These are phyloP conservation scores for Pugionium dolabratum DNA, from an alignment of 345 rosid species.

Conservation along the genomic window DNA sequence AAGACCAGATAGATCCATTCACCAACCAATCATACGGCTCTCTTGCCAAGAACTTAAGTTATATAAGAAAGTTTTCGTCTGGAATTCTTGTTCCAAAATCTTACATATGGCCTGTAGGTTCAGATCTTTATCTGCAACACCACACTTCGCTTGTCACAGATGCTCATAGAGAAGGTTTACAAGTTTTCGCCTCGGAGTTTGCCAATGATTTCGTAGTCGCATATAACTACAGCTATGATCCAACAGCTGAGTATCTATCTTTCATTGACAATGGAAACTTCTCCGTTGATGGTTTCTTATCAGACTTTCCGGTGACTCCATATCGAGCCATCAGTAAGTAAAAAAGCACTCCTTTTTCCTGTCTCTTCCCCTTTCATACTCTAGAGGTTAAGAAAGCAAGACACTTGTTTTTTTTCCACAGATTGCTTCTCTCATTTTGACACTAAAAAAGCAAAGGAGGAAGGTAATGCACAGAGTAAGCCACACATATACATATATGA, in stretches of 20 bases:
- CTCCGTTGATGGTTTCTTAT: constrained; percentile 77
- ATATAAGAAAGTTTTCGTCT: constrained; percentile 69
- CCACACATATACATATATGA: constrained; percentile 7
- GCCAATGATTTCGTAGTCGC: constrained; percentile 56
- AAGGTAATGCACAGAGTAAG: constrained; percentile 27
- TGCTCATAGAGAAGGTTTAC: constrained; percentile 70
- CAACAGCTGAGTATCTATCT: constrained; percentile 53
- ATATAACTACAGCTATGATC: constrained; percentile 73
- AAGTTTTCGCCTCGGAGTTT: constrained; percentile 71
- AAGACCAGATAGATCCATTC: constrained; percentile 58
- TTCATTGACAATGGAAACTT: constrained; percentile 69
- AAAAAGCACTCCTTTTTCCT: neutral
- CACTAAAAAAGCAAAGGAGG: constrained; percentile 5
- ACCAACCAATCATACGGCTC: constrained; percentile 62
- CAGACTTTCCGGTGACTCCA: constrained; percentile 77
- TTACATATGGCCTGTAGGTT: constrained; percentile 61
- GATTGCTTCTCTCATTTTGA: constrained; percentile 40
- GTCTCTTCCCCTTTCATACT: constrained; percentile 10
- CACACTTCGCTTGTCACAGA: constrained; percentile 55
- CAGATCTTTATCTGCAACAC: constrained; percentile 48
- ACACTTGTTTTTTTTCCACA: constrained; percentile 33
- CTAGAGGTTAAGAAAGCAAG: constrained; percentile 3
- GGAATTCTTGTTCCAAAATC: constrained; percentile 72
- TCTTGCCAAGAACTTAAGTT: constrained; percentile 57
- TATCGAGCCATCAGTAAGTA: constrained; percentile 59